phyloP scores from a whole-genome alignment of 2,329 filamentous ascomycete genomes.

The Pseudogymnoascus sp. region DNA sequence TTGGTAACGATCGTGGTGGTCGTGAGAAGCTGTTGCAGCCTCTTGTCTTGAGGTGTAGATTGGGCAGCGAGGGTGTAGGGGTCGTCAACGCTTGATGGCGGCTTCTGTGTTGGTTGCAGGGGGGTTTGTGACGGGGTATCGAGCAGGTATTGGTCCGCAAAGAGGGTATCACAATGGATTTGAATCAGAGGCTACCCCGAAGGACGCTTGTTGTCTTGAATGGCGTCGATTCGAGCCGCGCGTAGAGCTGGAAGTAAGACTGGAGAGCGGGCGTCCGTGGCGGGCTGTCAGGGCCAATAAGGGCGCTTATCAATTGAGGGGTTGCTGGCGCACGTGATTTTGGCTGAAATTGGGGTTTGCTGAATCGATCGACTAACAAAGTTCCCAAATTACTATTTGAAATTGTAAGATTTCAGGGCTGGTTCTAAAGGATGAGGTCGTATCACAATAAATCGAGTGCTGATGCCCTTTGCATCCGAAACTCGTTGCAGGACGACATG shows the following conservation, averaged over 20 bases:
- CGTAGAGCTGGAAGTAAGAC: constrained; percentile 7
- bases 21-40: background rate
- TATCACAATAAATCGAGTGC: constrained; percentile 1
- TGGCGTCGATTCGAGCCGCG: background rate
- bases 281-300: constrained; percentile 1
- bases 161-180: background rate
- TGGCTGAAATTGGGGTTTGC: constrained; percentile 5
- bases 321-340: background rate
- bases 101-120: background rate
- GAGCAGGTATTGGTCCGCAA: background rate
- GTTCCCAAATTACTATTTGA: background rate
- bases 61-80: constrained; percentile 3
- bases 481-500: constrained; percentile 1
- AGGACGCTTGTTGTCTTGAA: constrained; percentile 6
- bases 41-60: background rate
- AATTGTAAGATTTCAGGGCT: background rate
- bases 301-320: constrained; percentile 4
- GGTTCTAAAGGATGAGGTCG: background rate
- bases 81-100: background rate
- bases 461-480: background rate
- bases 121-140: background rate
- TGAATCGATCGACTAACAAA: background rate
- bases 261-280: background rate
- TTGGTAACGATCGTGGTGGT: constrained; percentile 7
- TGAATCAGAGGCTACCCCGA: constrained; percentile 4